Percentiles rank a stretch among this genome's conserved stretches.
These are phyloP conservation scores for Mycena olivaceomarginata DNA, from an alignment of 768 basidiomycete genomes.

Conservation along the genomic window DNA sequence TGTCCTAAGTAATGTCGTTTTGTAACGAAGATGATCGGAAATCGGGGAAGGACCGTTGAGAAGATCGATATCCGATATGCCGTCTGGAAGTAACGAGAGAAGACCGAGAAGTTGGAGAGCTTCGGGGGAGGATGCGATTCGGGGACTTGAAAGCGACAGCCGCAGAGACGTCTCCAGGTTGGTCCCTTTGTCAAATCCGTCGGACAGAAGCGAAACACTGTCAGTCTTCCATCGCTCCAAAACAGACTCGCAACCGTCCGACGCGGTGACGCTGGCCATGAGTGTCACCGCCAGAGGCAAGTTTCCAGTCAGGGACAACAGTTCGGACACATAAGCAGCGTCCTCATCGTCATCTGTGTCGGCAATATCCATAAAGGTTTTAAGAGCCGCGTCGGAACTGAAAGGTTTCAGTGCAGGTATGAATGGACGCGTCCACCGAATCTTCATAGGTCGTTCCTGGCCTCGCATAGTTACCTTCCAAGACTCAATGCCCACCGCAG, in stretches of 20 bases:
- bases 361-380: conserved; percentile 20
- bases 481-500: background rate
- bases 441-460: conserved; percentile 16
- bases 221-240: conserved; percentile 18
- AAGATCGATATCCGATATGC: conserved; percentile 12
- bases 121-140: conserved; percentile 7
- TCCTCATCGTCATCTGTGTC: conserved; percentile 14
- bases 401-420: conserved; percentile 1
- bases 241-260: background rate
- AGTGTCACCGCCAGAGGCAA: conserved; percentile 20
- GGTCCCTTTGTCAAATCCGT: conserved; percentile 2
- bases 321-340: background rate
- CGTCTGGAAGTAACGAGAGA: conserved; percentile 24
- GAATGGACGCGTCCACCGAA: conserved; percentile 29
- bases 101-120: conserved; percentile 26
- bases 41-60: background rate
- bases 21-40: background rate
- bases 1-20: conserved; percentile 11
- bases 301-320: conserved; percentile 21
- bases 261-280: conserved; percentile 2
- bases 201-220: conserved; percentile 12
- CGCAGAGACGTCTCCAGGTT: conserved; percentile 17
- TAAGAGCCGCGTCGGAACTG: conserved; percentile 9
- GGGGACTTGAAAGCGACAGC: conserved; percentile 28
- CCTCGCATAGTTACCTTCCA: conserved; percentile 25